A percentile compares a stretch with the other conserved stretches of the same genome.
Evolutionary conservation across 805 yeast species (phyloP).

Genomic region (Saccharomycopsis babjevae): DNA sequence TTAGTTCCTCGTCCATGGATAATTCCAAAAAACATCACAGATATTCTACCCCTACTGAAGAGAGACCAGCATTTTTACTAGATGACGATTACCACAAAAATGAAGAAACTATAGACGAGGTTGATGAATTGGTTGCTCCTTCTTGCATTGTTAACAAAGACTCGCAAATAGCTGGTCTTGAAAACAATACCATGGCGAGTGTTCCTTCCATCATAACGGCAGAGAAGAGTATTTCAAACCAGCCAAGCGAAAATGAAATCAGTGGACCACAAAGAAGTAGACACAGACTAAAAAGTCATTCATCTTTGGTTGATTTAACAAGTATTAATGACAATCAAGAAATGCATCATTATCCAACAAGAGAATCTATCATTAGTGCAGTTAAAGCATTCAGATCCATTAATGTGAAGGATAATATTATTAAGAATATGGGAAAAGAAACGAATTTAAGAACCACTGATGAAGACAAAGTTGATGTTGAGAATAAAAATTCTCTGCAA

Average conservation of each 20-base stretch:
- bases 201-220: background rate
- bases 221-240: background rate
- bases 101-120: background rate
- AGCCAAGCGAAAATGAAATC: background rate
- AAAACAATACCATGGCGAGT: background rate
- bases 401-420: background rate
- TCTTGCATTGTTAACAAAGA: background rate
- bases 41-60: background rate
- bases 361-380: slow-evolving; percentile 16
- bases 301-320: slow-evolving; percentile 22
- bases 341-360: slow-evolving; percentile 9
- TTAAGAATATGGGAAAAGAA: background rate
- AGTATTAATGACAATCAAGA: slow-evolving; percentile 10
- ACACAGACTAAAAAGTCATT: slow-evolving; percentile 17
- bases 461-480: slow-evolving; percentile 5
- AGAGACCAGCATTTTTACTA: background rate
- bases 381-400: slow-evolving; percentile 5
- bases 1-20: background rate
- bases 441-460: slow-evolving; percentile 7
- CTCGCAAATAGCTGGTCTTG: background rate
- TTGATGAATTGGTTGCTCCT: background rate
- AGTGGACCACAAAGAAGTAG: background rate
- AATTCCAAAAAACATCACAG: background rate
- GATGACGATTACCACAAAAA: background rate
- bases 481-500: background rate